Base-by-base conservation (phyloP, 768 basidiomycete genomes). In the Rhodotorula kratochvilovae region DNA sequence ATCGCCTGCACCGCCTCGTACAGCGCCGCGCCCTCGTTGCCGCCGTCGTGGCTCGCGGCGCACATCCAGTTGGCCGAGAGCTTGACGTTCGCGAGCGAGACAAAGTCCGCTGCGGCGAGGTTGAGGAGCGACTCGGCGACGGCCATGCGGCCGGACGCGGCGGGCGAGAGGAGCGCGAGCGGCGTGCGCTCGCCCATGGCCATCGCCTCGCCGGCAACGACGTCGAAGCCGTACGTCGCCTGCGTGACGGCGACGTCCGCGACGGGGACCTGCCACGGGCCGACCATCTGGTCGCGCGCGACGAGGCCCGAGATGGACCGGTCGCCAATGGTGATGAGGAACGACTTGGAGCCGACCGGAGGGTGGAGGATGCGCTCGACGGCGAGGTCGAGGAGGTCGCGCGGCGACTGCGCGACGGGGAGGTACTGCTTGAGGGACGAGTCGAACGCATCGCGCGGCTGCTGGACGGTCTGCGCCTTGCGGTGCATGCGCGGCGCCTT, bases 41-140 rank as follows among this genome's bases (percentile, higher is more conserved):
- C 68, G 7, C n/a, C 57, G 57, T 35, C 17, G 69, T 90, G 90
- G 16, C 87, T 88, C 11, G 95, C 91, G 6, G 94, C 93, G 70
- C 90, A 92, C 96, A 99, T 99, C 96, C 96, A 99, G 80, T 99
- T 99, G 57, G 95, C 95, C 73, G 92, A 94, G n/a, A 99, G 85
- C 81, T 99, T 99, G 77, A 96, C 86, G 67, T 84, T 83, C 5
- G 84, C 83, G 45, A 97, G 82, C 35, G 86, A 84, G 6, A 86
- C 85, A 51, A 94, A 82, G 59, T 86, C 84, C 2, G 94, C 87
- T 11, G 96, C 93, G 0, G 86, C 87, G 69, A 98, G 84, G 81
- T 98, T 99, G 76, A 89, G 92, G 54, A 99, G 84, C 1, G 96
- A 85, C 80, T 99, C 96, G 5, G 87, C 95, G 56, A 99, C 88